Base-by-base conservation (phyloP, 805 yeast genomes). In the Candida corydali region DNA sequence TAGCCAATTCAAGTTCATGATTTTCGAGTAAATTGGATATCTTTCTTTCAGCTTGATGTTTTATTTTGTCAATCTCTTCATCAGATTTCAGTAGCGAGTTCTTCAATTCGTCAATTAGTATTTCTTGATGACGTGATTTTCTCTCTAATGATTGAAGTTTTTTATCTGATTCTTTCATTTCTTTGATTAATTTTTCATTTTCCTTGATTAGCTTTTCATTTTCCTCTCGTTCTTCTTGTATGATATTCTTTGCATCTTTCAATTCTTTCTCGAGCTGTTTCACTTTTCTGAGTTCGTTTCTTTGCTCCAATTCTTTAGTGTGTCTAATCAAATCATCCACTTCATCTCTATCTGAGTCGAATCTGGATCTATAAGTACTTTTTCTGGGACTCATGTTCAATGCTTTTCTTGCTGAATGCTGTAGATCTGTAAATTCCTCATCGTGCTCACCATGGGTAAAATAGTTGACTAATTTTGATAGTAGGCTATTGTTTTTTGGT, bases 341-440 rank as follows among this genome's bases (percentile, higher is more conserved):
- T 18, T 35, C 33, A 30, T 35, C 36, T 10, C 5, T 22, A 14
- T 27, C 38, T 9, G 8, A 17, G 25, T 17, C 25, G n/a, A 29
- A 11, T 38, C 40, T 27, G 46, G 28, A 26, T 11, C 37, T 24
- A 50, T 46, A 5, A 45, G 24, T 9, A 50, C 52, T 12, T 40
- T 37, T 33, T 49, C 42, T 34, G 3, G 38, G 23, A 10, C 35
- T 33, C 4, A 44, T 38, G 11, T 41, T 36, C 7, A 45, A 31
- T 10, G 41, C 37, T 10, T 38, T 37, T 32, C 38, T 37, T 9
- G 55, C 53, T 7, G 57, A 51, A 8, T 40, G 31, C 20, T 41
- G 43, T 23, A 55, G 39, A 8, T 25, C 29, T 8, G 44, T 36
- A 9, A 51, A 43, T 29, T 44, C 45, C 15, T 44, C 45, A n/a